phyloP scores from a whole-genome alignment of 108 stramenopile genomes.

The Seminavis robusta region DNA sequence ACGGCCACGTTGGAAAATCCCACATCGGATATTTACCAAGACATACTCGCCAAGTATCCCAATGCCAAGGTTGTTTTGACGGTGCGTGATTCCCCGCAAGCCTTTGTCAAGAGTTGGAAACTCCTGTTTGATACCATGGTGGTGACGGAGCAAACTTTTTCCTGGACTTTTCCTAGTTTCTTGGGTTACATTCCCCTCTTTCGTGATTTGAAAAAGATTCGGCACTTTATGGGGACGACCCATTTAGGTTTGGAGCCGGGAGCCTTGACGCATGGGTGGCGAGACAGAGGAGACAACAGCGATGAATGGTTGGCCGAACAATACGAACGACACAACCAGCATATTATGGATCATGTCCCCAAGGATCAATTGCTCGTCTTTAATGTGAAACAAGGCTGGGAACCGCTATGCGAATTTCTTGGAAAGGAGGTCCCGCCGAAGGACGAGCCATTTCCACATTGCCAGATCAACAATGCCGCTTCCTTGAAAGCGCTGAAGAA shows the following conservation, averaged over 20 bases:
- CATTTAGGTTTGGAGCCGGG: slow-evolving; percentile 13
- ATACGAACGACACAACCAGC: slow-evolving; percentile 20
- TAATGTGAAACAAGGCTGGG: slow-evolving; percentile 46
- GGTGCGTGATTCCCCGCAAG: slow-evolving; percentile 27
- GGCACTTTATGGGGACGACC: slow-evolving; percentile 21
- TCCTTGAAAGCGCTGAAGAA: no score
- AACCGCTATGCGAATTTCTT: slow-evolving; percentile 41
- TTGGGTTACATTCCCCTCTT: slow-evolving; percentile 24
- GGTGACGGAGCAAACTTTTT: slow-evolving; percentile 14
- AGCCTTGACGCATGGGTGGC: slow-evolving; percentile 16
- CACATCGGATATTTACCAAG: slow-evolving; percentile 16
- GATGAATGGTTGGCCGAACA: slow-evolving; percentile 23
- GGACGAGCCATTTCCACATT: no score
- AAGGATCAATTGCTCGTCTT: slow-evolving; percentile 34
- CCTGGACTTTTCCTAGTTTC: slow-evolving; percentile 16
- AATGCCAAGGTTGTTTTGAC: slow-evolving; percentile 45
- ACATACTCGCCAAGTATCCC: slow-evolving; percentile 13
- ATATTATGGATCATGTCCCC: slow-evolving; percentile 15
- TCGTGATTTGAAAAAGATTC: slow-evolving; percentile 12
- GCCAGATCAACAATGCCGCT: no score
- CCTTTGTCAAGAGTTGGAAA: slow-evolving; percentile 26
- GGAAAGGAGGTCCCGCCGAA: no score
- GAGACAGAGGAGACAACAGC: neutral
- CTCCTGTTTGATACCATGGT: slow-evolving; percentile 19
- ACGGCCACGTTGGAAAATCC: slow-evolving; percentile 35